Evolutionary conservation across 176 grass and related monocot genomes (phyloP), one percentile per base, ranked within the genome.

Genomic region (Raddia guianensis): DNA sequence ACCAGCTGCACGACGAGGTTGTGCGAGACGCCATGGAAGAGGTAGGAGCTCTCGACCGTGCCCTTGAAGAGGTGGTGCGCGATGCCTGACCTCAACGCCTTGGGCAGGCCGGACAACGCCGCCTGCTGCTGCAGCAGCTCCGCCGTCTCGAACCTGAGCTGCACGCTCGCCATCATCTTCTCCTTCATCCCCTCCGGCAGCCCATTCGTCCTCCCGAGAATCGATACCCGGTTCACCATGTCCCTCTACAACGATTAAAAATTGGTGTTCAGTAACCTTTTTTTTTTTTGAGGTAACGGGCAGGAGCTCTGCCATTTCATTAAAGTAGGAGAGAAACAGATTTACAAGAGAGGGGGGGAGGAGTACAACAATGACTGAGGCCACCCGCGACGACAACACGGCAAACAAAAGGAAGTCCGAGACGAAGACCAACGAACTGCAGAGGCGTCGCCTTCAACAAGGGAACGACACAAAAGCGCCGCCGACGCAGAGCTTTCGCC

Each of bases 91-190:
- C 82, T 55, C 34, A 90, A 35, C 5, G 78, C 78, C 82, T 85
- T 83, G 88, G 91, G 88, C 44, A 93, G 82, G 55, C 83, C 85
- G 19, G 82, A 67, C 13, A 93, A 59, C 35, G 86, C 50, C 75
- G 83, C 74, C 45, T 85, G 78, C 45, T 85, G 78, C 44, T 87
- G 82, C 52, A 73, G 66, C 57, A 74, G 45, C 85, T 85, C 91
- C 74, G 62, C 68, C 3, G 75, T 83, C 58, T 82, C 48, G 78
- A 88, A 88, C 63, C 71, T 85, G 8, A 93, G 91, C 85, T 85
- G 82, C 73, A 84, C 63, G 82, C 70, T 80, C 0, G 71, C 85
- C 78, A 80, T 64, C 82, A 83, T 87, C 67, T 82, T 62, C 46
- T 72, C 82, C 45, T 63, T 70, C 69, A 88, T 68, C 62, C 18